Evolutionary conservation across 2,329 filamentous ascomycete genomes (phyloP), one percentile per base, ranked within the genome.

Genomic region (Trichoderma brevicompactum): DNA sequence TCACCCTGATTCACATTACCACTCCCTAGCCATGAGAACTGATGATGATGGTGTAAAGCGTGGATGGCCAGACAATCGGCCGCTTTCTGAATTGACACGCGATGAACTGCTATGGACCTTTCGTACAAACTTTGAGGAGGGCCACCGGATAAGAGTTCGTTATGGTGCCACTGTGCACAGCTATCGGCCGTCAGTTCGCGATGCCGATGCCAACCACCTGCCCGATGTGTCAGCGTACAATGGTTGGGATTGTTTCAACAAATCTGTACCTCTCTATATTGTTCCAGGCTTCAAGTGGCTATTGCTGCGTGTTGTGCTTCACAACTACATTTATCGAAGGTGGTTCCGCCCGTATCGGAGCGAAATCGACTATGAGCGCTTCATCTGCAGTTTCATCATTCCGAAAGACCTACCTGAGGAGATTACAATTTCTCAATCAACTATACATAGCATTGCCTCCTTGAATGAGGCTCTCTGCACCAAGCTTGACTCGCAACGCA

Each of bases 261-360:
- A 67, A 34, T 65, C 65, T 3, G 54, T 67, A 5, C 55, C 63
- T 34, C 1, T 67, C 6, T 63, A 67, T 17, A 38, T 67, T 17
- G 13, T 44, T 2, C 23, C 23, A 28, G 23, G 23, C 23, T 28
- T 28, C 23, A 34, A 34, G n/a, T 13, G 41, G 32, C 15, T 13
- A 7, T 10, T 19, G 12, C 46, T 49, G 28, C 44, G 7, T 28
- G n/a, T 5, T 9, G 10, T 55, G 2, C 43, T 66, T 13, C 34
- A 65, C 17, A 67, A 67, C 19, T 65, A 67, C 36, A 34, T 67
- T 7, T 67, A 61, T 49, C 41, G 43, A 1, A 50, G 50, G 19
- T 67, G 65, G 65, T 65, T 67, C 40, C 38, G 48, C 12, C 58
- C 63, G 1, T 67, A 59, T 23, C 58, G 40, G 55, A 67, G 56